Evolutionary conservation across 306 rosid genomes (phyloP), one percentile per base, ranked within the genome.

Genomic region (Abrus precatorius): DNA sequence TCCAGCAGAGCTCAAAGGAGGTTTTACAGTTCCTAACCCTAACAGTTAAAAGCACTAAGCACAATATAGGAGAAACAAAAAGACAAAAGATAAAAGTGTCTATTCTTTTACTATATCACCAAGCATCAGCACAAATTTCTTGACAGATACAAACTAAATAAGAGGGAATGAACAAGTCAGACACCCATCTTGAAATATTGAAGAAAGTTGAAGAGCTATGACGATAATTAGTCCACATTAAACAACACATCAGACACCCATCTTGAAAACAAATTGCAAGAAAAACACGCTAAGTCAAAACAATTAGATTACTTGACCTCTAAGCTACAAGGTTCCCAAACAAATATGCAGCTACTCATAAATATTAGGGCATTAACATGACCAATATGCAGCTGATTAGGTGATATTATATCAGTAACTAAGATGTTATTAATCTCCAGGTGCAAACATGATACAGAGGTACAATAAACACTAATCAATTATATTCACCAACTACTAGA

Each of bases 21-120:
- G 57, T 74, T 64, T 4, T 9, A 14, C 32, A 27, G 6, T 66
- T 67, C 90, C 90, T 87, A 47, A 50, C 49, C 54, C 92, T 87
- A 52, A 59, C 9, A 82, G 49, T 65, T 59, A 7, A 76, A 86
- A 71, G 30, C 57, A 83, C 5, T 8, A 55, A 79, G 43, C 49
- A 83, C 32, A 78, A 43, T n/a, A 72, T 36, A 59, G 41, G 5
- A 33, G 5, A 33, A 40, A 55, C 0, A 2, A 27, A 27, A 44
- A 13, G 47, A 59, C 43, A 43, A 20, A 74, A 67, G 47, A 57
- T 36, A 36, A 4, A 3, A 80, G 54, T 27, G 20, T 33, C 54
- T 3, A 50, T 13, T 20, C 20, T 20, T 20, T 20, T 20, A 20
- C 20, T 20, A 20, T 20, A 20, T 20, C 20, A 20, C 20, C 20